Base-by-base conservation (phyloP, 1,139 yeast species). In the Blastobotrys buckinghamii region DNA sequence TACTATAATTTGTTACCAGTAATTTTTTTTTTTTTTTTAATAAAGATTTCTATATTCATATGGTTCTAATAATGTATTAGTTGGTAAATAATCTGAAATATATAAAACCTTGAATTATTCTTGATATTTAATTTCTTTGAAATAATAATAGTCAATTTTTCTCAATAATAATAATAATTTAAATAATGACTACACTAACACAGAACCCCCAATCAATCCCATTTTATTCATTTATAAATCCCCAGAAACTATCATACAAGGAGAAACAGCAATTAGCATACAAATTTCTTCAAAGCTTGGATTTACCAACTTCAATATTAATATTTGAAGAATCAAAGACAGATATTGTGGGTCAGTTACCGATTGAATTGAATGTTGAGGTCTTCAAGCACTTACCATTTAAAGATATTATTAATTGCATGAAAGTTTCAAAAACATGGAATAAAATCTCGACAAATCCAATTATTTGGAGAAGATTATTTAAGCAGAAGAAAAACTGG, bases 331-430 rank as follows among this genome's bases (percentile, higher is more conserved):
- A 38, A 5, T 44, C 37, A 3, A 32, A 6, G 45, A n/a, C n/a
- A n/a, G n/a, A 42, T n/a, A 22, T 42, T 22, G 19, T 34, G 4
- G 19, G 24, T 13, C 33, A 24, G 15, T 3, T 47, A 10, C 51
- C 51, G 13, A 13, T 42, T 15, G 51, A 49, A 30, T 27, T 49
- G 27, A 39, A 44, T 39, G 26, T 49, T 6, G 51, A 49, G 22
- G 40, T 49, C 12, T 45, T 49, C 20, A 39, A 44, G 13, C 22
- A 40, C 13, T 40, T 49, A 20, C 26, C 32, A 13, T 17, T 45
- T n/a, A 20, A 16, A 1, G 51, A 49, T 19, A 22, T 45, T 35
- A 2, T 49, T 3, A 9, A 35, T 5, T 36, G 37, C 6, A 37
- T 27, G 13, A 15, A 10, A 12, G 47, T 44, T 16, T 44, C 48